Evolutionary conservation across 225 moss, liverwort and hornwort genomes (phyloP), one percentile per base, ranked within the genome.

Genomic region (Polytrichum formosum): DNA sequence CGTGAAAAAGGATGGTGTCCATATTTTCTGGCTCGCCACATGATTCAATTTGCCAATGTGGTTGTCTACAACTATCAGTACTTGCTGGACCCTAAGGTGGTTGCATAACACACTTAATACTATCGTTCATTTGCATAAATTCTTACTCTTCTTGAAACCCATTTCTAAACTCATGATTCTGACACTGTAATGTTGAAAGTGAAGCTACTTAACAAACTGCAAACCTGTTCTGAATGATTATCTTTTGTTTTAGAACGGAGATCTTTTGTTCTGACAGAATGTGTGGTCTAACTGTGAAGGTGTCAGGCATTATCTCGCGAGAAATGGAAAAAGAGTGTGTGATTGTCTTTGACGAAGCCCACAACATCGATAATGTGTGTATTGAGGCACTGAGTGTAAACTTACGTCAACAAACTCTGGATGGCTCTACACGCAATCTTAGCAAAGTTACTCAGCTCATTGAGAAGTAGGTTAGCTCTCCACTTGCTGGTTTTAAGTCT

Each of bases 41-140:
- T 98, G 97, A 94, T 98, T 70, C 94, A 98, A 87, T 91, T 92
- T 63, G 94, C 97, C 53, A 94, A 98, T 72, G 90, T 94, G 37
- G 92, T 98, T 71, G 97, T 98, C 33, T 98, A 98, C 73, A 98
- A 94, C 72, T 98, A 98, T 68, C 97, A 98, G 75, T 98, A 98
- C 76, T 73, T 98, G n/a, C 78, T 98, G 68, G 97, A 98, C 77
- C 97, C 97, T 1, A 98, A 98, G 83, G 87, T 69, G n/a, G 7
- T 21, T 8, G 20, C 31, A 37, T 22, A 10, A 26, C 18, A 26
- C 63, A 28, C 28, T 6, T 63, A 18, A 22, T 26, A 7, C 26
- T 4, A 31, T 18, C 6, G 0, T 64, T 31, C 29, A 6, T 28
- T 17, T 64, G 8, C 28, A 27, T 25, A 18, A 13, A 27, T 16